These are phyloP conservation scores for Comarum palustre DNA, from an alignment of 306 rosid species.

Conservation along the genomic window DNA sequence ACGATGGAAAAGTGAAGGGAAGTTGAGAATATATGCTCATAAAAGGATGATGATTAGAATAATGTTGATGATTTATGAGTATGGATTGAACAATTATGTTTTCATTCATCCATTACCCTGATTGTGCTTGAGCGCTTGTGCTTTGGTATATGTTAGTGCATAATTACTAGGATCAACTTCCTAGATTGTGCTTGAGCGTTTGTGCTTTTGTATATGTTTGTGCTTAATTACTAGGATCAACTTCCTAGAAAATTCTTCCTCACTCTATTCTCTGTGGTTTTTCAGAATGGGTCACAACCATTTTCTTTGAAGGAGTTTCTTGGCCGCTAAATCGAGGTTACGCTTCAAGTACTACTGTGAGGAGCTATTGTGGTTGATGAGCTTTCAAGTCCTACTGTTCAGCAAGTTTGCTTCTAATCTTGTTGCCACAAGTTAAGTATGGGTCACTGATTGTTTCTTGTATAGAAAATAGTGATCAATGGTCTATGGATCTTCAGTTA, in stretches of 20 bases:
- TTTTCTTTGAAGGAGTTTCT: constrained; percentile 75
- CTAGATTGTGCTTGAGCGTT: not conserved
- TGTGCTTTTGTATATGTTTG: not conserved
- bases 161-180: not conserved
- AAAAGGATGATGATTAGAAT: not conserved
- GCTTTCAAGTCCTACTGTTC: not conserved
- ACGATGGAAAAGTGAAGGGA: not conserved
- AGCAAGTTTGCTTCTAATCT: constrained; percentile 16
- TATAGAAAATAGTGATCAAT: constrained; percentile 20
- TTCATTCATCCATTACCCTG: not conserved
- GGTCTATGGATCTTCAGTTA: constrained; percentile 19
- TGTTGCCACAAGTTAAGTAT: constrained; percentile 28
- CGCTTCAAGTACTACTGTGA: constrained; percentile 17
- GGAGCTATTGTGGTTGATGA: constrained; percentile 24
- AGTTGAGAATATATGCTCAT: not conserved
- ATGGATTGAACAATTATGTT: not conserved
- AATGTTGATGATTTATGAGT: not conserved
- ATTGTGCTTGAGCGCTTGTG: not conserved
- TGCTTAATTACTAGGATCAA: not conserved
- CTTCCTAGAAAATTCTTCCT: constrained; percentile 5
- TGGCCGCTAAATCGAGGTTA: constrained; percentile 41
- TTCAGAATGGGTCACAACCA: constrained; percentile 61
- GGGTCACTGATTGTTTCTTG: constrained; percentile 13
- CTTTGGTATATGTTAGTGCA: not conserved
- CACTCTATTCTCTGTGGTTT: constrained; percentile 20